Base-by-base conservation (phyloP, 345 rosid species). In the Eucalyptus pauciflora region DNA sequence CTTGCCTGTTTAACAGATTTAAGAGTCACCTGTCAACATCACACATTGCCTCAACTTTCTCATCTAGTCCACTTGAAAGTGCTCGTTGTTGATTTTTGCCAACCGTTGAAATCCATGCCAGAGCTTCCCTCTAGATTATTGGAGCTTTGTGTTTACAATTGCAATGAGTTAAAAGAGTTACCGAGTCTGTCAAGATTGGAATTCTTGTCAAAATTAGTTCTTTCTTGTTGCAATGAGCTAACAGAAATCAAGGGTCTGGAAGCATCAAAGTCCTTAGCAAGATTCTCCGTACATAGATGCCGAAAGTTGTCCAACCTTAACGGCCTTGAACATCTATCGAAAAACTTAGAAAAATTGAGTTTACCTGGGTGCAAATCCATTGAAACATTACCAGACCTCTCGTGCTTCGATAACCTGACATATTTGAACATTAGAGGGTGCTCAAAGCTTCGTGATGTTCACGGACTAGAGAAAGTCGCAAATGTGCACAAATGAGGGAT, bases 21-120 rank as follows among this genome's bases (percentile, higher is more conserved):
- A 4, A 6, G 2, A 10, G 27, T 76, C 27, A 37, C 46, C 4
- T 5, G 2, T 76, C 8, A 0, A 1, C 46, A 76, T 18, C 46
- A 5, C 14, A 37, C 46, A 5, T 10, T 76, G 83, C 48, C 83
- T 76, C 83, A 18, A 76, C 48, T 37, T 10, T 76, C 83, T 71
- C 46, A 76, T 37, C 27, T 10, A 10, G 43, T 76, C 46, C 83
- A 5, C 83, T 8, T 76, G 1, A 37, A 18, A 76, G 27, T 1
- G 27, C 15, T 0, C 0, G 0, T 10, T 10, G 15, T 76, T 41
- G 14, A 3, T 13, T 1, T 3, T 37, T 76, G 15, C 48, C 27
- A 1, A 76, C 13, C 10, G 9, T 6, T 76, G 48, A 45, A 37
- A 76, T 37, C 48, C 48, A 0, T 76, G 1, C 48, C 15, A 0